Evolutionary conservation across 768 basidiomycete genomes (phyloP), one percentile per base, ranked within the genome.

Genomic region (Agaricus blazei): DNA sequence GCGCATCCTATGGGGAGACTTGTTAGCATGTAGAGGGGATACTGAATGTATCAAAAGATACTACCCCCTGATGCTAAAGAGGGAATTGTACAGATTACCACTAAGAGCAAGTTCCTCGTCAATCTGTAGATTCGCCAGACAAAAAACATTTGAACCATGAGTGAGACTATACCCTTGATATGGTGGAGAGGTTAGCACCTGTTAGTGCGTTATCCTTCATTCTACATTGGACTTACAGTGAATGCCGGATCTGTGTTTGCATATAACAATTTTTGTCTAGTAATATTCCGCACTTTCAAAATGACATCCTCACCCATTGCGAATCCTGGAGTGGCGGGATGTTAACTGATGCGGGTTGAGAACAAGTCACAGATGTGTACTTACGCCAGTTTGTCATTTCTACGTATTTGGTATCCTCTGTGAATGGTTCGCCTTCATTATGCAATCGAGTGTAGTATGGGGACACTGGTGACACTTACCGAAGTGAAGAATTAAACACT

Each of bases 91-190:
- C 67, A 57, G 26, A 66, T 8, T 11, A 27, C 37, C 9, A 64
- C 56, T 3, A 65, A 34, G 1, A 48, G 40, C 51, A 54, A 59
- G 47, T 58, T 69, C 4, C 52, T 58, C 19, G 68, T 69, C 9
- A 71, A 57, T 3, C 66, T 61, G 19, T 61, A 59, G 43, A 71
- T 58, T 26, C 69, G 62, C 70, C 68, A 71, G 3, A 75, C 75
- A 43, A 78, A 78, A 62, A 81, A 81, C 4, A 74, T 55, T 51
- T 81, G 78, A 6, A 79, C 77, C 8, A 72, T 59, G 4, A 68
- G 57, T 0, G 73, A 74, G 34, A 76, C 75, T 51, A 80, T 68
- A 3, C 71, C 77, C 79, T 79, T 23, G 34, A 23, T 34, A 34
- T 34, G 8, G 1, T 19, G 19, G 7, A 34, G 11, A 34, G 8